phyloP scores from a whole-genome alignment of 129 eudicot genomes.

The Flaveria linearis region DNA sequence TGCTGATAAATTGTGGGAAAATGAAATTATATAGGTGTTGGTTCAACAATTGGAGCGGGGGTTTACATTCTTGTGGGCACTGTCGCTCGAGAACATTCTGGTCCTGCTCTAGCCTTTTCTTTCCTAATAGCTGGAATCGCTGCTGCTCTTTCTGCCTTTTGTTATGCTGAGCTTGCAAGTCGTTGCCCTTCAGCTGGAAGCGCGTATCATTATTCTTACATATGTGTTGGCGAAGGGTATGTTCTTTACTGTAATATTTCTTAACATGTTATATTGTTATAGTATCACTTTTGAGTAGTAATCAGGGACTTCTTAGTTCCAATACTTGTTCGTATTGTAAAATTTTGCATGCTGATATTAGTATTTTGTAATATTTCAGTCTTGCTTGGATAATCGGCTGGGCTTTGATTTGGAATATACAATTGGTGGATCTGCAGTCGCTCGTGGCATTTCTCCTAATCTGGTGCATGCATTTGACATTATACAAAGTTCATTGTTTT shows the following conservation, averaged over 20 bases:
- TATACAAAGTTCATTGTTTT: neutral
- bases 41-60: slow-evolving; percentile 98
- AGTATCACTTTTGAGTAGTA: too few species aligned
- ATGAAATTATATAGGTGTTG: slow-evolving; percentile 64
- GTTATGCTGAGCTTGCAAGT: slow-evolving; percentile 98
- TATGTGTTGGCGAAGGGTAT: slow-evolving; percentile 98
- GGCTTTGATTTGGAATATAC: slow-evolving; percentile 98
- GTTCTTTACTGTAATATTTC: neutral
- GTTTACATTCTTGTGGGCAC: slow-evolving; percentile 98
- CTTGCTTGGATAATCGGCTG: slow-evolving; percentile 99
- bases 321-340: neutral
- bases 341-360: slow-evolving; percentile 20
- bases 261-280: neutral
- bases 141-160: slow-evolving; percentile 97
- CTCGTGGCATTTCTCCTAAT: slow-evolving; percentile 98
- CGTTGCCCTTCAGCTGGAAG: slow-evolving; percentile 99
- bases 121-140: slow-evolving; percentile 97
- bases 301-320: neutral
- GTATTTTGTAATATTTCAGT: slow-evolving; percentile 37
- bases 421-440: slow-evolving; percentile 96
- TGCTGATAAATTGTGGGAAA: slow-evolving; percentile 6
- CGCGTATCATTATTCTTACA: slow-evolving; percentile 96
- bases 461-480: slow-evolving; percentile 50
- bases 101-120: slow-evolving; percentile 89
- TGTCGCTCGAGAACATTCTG: slow-evolving; percentile 95